Evolutionary conservation across 208 protist genomes (phyloP).

Genomic region (Trypanosoma scelopori): DNA sequence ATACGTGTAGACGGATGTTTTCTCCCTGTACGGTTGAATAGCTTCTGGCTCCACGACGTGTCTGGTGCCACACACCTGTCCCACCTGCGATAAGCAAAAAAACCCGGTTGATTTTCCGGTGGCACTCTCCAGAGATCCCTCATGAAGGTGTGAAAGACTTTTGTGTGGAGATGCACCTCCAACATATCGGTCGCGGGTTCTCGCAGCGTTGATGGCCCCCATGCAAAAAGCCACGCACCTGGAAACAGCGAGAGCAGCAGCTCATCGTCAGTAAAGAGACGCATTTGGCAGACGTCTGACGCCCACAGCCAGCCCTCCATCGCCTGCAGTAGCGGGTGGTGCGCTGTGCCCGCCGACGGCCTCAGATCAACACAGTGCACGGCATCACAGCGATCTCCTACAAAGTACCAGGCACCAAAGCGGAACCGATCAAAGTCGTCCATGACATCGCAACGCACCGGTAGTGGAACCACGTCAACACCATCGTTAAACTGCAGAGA

Average conservation of each 20-base stretch:
- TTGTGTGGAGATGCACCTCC: slow-evolving; percentile 14
- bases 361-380: slow-evolving; percentile 8
- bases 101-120: background rate
- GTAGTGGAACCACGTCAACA: slow-evolving; percentile 15
- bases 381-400: slow-evolving; percentile 1
- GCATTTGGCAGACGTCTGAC: slow-evolving; percentile 13
- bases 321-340: background rate
- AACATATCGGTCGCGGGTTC: slow-evolving; percentile 1
- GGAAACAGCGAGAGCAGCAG: background rate
- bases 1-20: background rate
- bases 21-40: background rate
- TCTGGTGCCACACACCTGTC: background rate
- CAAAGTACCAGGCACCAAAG: slow-evolving; percentile 14
- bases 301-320: slow-evolving; percentile 15
- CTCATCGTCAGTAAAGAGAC: slow-evolving; percentile 11
- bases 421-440: slow-evolving; percentile 19
- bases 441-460: slow-evolving; percentile 3
- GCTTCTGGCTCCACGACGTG: slow-evolving; percentile 2
- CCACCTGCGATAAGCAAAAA: slow-evolving; percentile 4
- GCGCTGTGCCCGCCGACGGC: no score
- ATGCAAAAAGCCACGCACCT: slow-evolving; percentile 7
- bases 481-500: background rate
- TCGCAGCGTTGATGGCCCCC: slow-evolving; percentile 4
- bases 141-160: slow-evolving; percentile 7
- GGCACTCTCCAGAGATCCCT: slow-evolving; percentile 2